These are phyloP conservation scores for Stachybotrys elegans DNA, from an alignment of 2,329 filamentous ascomycete species.

Conservation along the genomic window DNA sequence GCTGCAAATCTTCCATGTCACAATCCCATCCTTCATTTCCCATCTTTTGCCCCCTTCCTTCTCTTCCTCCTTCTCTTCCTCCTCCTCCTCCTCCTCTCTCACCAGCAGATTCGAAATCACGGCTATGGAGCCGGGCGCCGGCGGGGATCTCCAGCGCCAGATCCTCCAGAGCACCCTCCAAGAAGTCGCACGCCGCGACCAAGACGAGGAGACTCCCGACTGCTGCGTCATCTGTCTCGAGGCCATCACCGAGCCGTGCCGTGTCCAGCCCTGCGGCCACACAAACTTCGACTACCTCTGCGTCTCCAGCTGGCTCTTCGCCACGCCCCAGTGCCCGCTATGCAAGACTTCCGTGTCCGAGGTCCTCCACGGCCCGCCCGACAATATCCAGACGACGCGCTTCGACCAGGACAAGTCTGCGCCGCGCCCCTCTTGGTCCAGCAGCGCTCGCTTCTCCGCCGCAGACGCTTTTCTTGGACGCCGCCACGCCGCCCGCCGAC, in stretches of 20 bases:
- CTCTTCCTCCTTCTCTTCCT: too few relatives aligned
- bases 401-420: slow-evolving; percentile 43
- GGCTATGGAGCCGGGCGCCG: slow-evolving; percentile 18
- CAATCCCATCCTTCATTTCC: too few relatives aligned
- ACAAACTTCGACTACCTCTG: slow-evolving; percentile 81
- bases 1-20: too few relatives aligned
- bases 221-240: slow-evolving; percentile 89
- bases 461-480: not conserved
- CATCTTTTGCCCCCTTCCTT: too few relatives aligned
- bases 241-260: slow-evolving; percentile 63
- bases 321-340: slow-evolving; percentile 69
- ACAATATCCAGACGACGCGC: slow-evolving; percentile 41
- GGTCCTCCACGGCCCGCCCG: slow-evolving; percentile 60
- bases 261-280: slow-evolving; percentile 74
- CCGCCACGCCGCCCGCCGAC: not conserved
- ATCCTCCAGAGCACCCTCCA: slow-evolving; percentile 40
- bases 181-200: slow-evolving; percentile 27
- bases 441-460: slow-evolving; percentile 12
- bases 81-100: not conserved
- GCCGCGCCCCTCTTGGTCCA: slow-evolving; percentile 14
- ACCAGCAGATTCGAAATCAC: not conserved
- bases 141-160: slow-evolving; percentile 32
- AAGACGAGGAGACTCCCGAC: slow-evolving; percentile 16
- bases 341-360: slow-evolving; percentile 57
- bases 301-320: slow-evolving; percentile 74